A percentile compares a stretch with the other conserved stretches of the same genome.
phyloP scores from a whole-genome alignment of 306 rosid species.

The Cucurbita ficifolia region DNA sequence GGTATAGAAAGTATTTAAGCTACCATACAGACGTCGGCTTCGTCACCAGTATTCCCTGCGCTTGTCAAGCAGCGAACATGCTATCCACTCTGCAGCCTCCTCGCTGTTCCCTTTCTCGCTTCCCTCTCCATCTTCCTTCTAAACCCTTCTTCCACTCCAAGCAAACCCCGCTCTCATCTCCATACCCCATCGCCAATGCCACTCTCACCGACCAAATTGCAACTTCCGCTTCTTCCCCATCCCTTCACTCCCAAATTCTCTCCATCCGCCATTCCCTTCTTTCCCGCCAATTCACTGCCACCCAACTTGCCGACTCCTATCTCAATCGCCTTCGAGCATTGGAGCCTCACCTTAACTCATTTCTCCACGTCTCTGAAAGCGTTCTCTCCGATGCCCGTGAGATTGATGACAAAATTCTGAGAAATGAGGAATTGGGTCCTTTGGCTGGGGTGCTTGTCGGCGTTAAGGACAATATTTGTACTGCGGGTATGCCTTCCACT shows the following conservation, averaged over 20 bases:
- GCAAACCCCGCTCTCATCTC: constrained; percentile 22
- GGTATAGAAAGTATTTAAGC: no score
- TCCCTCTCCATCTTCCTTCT: constrained; percentile 17
- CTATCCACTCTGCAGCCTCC: constrained; percentile 67
- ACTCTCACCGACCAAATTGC: constrained; percentile 30
- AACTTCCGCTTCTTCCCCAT: constrained; percentile 4
- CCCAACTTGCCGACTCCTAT: constrained; percentile 42
- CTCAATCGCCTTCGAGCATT: constrained; percentile 55
- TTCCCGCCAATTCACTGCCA: constrained; percentile 47
- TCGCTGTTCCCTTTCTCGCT: constrained; percentile 51
- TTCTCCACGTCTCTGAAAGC: constrained; percentile 57
- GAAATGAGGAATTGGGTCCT: constrained; percentile 55
- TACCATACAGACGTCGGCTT: neutral
- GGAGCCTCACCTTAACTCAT: constrained; percentile 63
- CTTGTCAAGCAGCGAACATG: constrained; percentile 21
- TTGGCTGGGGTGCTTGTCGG: constrained; percentile 78
- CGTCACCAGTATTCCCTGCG: neutral
- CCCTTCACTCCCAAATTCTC: constrained; percentile 65
- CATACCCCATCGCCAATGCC: constrained; percentile 25
- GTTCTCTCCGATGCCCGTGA: constrained; percentile 35
- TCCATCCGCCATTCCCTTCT: constrained; percentile 63
- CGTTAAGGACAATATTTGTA: constrained; percentile 87
- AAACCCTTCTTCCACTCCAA: constrained; percentile 15
- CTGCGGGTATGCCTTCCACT: constrained; percentile 80
- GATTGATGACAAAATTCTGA: constrained; percentile 35